phyloP scores from a whole-genome alignment of 2,329 filamentous ascomycete species.

The Sporothrix brunneoviolacea region DNA sequence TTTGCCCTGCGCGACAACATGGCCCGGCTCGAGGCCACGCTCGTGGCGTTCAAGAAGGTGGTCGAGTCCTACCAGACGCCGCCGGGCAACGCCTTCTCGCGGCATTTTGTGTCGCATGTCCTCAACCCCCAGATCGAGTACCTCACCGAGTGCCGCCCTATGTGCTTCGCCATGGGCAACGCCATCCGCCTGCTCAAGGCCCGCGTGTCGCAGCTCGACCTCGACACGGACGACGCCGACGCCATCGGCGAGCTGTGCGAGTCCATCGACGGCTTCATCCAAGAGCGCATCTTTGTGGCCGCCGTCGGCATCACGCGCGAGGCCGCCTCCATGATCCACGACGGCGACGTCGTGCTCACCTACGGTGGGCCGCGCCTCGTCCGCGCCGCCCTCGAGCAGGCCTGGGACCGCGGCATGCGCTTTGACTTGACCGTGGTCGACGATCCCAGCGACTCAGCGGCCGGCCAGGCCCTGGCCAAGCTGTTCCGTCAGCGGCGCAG shows the following conservation, averaged over 20 bases:
- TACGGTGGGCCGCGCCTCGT: constrained; percentile 84
- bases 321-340: constrained; percentile 66
- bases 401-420: constrained; percentile 60
- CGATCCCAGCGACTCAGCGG: constrained; percentile 47
- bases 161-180: constrained; percentile 96
- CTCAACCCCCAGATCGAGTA: constrained; percentile 95
- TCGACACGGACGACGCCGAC: constrained; percentile 71
- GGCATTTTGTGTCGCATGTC: constrained; percentile 85
- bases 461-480: constrained; percentile 57
- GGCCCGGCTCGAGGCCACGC: constrained; percentile 76
- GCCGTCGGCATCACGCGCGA: constrained; percentile 77
- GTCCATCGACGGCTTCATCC: constrained; percentile 82
- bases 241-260: constrained; percentile 74
- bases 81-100: constrained; percentile 71
- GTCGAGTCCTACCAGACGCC: constrained; percentile 92
- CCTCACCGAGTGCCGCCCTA: constrained; percentile 84
- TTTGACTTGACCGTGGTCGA: constrained; percentile 87
- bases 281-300: constrained; percentile 81
- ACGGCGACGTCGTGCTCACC: constrained; percentile 77
- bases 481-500: constrained; percentile 40
- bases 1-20: constrained; percentile 88
- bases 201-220: constrained; percentile 83
- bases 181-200: constrained; percentile 93
- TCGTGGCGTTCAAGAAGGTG: constrained; percentile 86
- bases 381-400: constrained; percentile 70